Conservation (phyloP, 2,329 filamentous ascomycete species). For the Fusarium duplospermum region DNA sequence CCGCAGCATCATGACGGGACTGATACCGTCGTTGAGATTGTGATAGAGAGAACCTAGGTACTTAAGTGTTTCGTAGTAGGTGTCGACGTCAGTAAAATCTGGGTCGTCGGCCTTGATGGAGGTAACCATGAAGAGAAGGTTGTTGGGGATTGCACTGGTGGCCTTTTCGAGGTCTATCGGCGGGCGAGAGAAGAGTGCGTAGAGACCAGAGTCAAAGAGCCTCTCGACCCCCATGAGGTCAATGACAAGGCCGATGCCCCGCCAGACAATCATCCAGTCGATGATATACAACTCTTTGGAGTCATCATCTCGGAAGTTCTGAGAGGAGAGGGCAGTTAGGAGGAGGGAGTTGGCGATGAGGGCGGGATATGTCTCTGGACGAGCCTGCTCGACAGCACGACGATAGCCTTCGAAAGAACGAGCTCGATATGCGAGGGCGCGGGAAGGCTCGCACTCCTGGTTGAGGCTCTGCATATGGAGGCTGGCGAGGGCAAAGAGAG, state of each 20-base stretch:
- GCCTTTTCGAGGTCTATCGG: slow-evolving; percentile 58
- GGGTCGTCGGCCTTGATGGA: slow-evolving; percentile 56
- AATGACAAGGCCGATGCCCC: slow-evolving; percentile 63
- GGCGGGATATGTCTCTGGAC: slow-evolving; percentile 60
- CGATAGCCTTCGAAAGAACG: slow-evolving; percentile 63
- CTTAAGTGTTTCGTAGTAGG: slow-evolving; percentile 60
- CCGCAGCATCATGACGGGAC: slow-evolving; percentile 59
- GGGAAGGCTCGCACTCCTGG: slow-evolving; percentile 53
- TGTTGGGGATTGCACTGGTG: slow-evolving; percentile 56
- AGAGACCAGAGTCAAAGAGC: slow-evolving; percentile 56
- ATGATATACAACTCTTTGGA: slow-evolving; percentile 61
- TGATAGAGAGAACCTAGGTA: slow-evolving; percentile 64
- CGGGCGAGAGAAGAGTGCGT: slow-evolving; percentile 62
- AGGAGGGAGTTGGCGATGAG: slow-evolving; percentile 64
- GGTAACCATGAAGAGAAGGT: slow-evolving; percentile 62
- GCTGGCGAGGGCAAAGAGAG: slow-evolving; percentile 63
- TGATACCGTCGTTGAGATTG: slow-evolving; percentile 59
- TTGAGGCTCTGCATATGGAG: slow-evolving; percentile 60
- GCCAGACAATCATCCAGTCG: slow-evolving; percentile 68
- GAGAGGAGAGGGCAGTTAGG: slow-evolving; percentile 62
- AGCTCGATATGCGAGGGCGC: slow-evolving; percentile 59
- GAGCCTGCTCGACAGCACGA: slow-evolving; percentile 60
- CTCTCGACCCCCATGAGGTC: slow-evolving; percentile 45
- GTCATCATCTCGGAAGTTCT: slow-evolving; percentile 62
- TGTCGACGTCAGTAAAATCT: slow-evolving; percentile 53